Base-by-base conservation (phyloP, 176 grass and related monocot species). In the Leersia perrieri region DNA sequence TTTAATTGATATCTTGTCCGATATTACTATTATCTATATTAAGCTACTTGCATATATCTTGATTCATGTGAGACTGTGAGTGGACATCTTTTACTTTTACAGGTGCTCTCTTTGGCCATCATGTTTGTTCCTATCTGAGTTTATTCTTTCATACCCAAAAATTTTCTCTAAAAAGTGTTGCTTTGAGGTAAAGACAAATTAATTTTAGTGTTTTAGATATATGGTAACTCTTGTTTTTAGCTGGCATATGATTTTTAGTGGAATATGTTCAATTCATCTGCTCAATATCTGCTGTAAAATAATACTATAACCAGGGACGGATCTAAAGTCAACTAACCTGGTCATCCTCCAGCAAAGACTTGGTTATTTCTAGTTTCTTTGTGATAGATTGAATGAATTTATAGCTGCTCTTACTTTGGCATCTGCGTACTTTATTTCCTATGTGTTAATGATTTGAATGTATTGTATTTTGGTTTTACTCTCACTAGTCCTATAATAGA, bases 51-150 rank as follows among this genome's bases (percentile, higher is more conserved):
- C 22, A 22, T 51, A 23, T 41, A 6, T 49, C 22, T 84, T 69
- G 2, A 74, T 84, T 68, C 33, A 73, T 80, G 3, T 34, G 31
- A 20, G 25, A 29, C 69, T 80, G 3, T 34, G 31, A 20, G 25
- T 55, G 68, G 18, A 77, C 6, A 62, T 73, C 85, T 90, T 73
- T 58, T n/a, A n/a, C 40, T 42, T 73, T 89, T 77, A 51, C 61
- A 95, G 96, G 85, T 98, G 92, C 23, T 87, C 81, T 70, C 92
- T 98, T 91, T 98, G 96, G 92, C 92, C 92, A 55, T 93, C 90
- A 86, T 93, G 96, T 86, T 60, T 98, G 55, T 95, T 91, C 33
- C 86, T 98, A 66, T 98, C 92, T 16, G 86, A 95, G 75, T 87
- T 95, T 16, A 91, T 98, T 80, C 90, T 98, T 91, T 91, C 96